A percentile compares a stretch with the other conserved stretches of the same genome.
phyloP scores from a whole-genome alignment of 2,329 filamentous ascomycete genomes.

The Daldinia eschscholtzii region DNA sequence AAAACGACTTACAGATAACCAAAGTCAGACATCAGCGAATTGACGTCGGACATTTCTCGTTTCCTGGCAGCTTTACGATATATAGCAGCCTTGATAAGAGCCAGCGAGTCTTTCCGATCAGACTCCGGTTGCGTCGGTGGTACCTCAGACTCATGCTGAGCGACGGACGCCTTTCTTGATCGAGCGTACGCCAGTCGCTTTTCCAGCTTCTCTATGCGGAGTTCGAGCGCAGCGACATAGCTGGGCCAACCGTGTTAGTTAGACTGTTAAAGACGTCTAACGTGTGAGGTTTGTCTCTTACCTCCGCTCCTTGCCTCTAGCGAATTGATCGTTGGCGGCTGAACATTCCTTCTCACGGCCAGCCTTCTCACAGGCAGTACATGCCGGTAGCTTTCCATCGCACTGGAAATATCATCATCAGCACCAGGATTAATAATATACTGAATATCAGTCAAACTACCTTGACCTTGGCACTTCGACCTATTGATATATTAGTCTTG shows the following conservation, averaged over 20 bases:
- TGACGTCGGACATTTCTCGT: conserved; percentile 86
- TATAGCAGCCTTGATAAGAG: conserved; percentile 71
- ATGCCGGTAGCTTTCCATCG: conserved; percentile 94
- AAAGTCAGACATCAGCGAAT: conserved; percentile 93
- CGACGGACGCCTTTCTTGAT: conserved; percentile 77
- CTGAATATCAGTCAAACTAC: conserved; percentile 54
- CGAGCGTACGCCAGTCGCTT: conserved; percentile 78
- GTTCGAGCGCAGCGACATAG: conserved; percentile 95
- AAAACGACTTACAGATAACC: conserved; percentile 78
- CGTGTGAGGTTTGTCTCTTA: conserved; percentile 49
- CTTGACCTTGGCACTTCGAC: conserved; percentile 93
- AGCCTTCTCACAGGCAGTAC: conserved; percentile 93
- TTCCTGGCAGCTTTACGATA: conserved; percentile 73
- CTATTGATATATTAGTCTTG: conserved; percentile 54
- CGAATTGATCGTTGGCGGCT: conserved; percentile 95
- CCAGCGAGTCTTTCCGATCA: conserved; percentile 74
- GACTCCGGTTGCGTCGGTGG: conserved; percentile 56
- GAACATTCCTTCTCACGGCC: conserved; percentile 90
- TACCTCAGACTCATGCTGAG: conserved; percentile 71
- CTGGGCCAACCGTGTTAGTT: conserved; percentile 54
- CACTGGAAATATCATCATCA: conserved; percentile 66
- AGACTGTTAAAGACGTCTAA: conserved; percentile 20
- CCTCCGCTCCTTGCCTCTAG: conserved; percentile 94
- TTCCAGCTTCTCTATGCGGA: conserved; percentile 89
- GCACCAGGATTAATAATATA: conserved; percentile 8